These are phyloP conservation scores for Neoascochyta sp. DNA, from an alignment of 2,329 filamentous ascomycete genomes.

Conservation along the genomic window DNA sequence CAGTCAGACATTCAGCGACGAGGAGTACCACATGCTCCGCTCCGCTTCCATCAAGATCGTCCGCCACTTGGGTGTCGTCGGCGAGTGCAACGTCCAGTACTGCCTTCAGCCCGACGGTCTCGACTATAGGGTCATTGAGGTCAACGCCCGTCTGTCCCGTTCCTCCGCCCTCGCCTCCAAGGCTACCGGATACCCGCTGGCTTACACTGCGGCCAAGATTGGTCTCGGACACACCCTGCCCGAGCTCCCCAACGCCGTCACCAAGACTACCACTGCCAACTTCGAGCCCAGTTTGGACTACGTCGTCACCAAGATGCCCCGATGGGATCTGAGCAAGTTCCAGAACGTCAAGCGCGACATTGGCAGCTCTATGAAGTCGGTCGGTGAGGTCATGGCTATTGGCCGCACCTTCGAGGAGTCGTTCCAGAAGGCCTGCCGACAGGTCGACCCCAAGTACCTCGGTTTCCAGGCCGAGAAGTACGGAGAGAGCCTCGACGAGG, in stretches of 20 bases:
- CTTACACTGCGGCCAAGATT: constrained; percentile 97
- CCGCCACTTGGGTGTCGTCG: constrained; percentile 91
- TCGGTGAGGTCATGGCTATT: constrained; percentile 99
- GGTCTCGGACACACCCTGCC: constrained; percentile 92
- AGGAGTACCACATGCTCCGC: constrained; percentile 99
- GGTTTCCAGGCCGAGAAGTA: constrained; percentile 97
- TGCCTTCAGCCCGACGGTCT: constrained; percentile 93
- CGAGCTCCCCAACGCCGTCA: constrained; percentile 95
- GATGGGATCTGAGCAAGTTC: constrained; percentile 98
- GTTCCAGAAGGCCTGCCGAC: constrained; percentile 97
- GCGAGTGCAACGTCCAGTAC: constrained; percentile 98
- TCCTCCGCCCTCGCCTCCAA: constrained; percentile 97
- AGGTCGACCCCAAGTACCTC: constrained; percentile 87
- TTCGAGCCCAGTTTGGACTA: constrained; percentile 98
- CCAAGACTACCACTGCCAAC: constrained; percentile 97
- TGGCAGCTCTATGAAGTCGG: constrained; percentile 97
- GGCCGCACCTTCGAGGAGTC: constrained; percentile 98
- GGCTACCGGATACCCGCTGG: constrained; percentile 93
- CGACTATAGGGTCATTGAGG: constrained; percentile 97
- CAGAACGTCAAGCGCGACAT: constrained; percentile 98
- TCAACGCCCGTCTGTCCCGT: constrained; percentile 96
- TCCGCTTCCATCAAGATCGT: constrained; percentile 98
- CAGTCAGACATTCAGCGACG: constrained; percentile 92
- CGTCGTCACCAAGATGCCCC: constrained; percentile 96
- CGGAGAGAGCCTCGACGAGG: constrained; percentile 77